Percentiles rank a stretch among this genome's conserved stretches.
phyloP scores from a whole-genome alignment of 1,284 basidiomycete species.

The Trametes versicolor region DNA sequence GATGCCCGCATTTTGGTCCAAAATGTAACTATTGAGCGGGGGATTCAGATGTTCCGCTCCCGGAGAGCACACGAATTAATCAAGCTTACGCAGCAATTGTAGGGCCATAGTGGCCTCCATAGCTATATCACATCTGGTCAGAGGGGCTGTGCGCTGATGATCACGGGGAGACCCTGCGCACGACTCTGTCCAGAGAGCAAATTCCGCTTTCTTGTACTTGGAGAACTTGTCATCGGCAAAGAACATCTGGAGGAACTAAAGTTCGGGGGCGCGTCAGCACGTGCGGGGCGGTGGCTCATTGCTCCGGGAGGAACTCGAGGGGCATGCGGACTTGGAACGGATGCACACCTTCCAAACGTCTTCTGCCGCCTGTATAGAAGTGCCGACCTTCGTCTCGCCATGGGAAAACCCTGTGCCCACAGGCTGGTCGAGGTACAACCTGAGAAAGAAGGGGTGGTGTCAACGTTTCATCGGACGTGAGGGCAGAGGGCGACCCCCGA shows the following conservation, averaged over 20 bases:
- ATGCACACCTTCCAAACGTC: constrained; percentile 60
- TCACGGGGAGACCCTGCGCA: constrained; percentile 39
- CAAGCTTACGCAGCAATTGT: constrained; percentile 62
- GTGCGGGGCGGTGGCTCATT: background rate
- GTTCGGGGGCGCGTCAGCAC: background rate
- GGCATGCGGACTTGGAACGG: constrained; percentile 10
- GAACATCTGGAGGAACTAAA: constrained; percentile 71
- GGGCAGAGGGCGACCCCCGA: constrained; percentile 17
- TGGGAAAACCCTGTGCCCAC: constrained; percentile 71
- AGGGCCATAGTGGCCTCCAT: constrained; percentile 74
- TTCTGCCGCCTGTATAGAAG: constrained; percentile 61
- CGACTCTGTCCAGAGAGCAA: constrained; percentile 74
- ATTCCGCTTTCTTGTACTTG: constrained; percentile 57
- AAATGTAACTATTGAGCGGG: constrained; percentile 55
- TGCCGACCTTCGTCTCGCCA: constrained; percentile 58
- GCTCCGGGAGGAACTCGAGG: constrained; percentile 4
- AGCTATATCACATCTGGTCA: constrained; percentile 45
- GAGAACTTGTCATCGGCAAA: constrained; percentile 66
- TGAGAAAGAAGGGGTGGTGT: constrained; percentile 21
- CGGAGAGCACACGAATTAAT: background rate
- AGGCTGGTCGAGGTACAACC: constrained; percentile 68
- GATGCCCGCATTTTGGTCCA: constrained; percentile 68
- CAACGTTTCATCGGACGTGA: background rate
- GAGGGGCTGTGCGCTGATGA: constrained; percentile 23
- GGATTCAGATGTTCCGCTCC: background rate